Evolutionary conservation across 2,329 filamentous ascomycete species (phyloP).

Genomic region (Rhynchosporium agropyri): DNA sequence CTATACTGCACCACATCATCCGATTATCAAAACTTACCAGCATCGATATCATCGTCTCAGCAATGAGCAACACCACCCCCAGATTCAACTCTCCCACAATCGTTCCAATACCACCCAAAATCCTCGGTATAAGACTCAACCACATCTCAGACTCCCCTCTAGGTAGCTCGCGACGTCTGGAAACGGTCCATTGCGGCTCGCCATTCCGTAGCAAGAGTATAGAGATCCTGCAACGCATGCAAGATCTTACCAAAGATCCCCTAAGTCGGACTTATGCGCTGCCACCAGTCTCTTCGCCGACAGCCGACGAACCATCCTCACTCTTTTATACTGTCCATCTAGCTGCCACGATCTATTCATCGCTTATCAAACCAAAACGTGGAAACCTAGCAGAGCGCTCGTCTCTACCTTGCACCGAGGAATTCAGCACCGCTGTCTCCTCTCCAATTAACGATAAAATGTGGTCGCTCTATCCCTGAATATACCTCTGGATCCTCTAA

Average conservation of each 20-base stretch:
- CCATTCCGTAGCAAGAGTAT: conserved; percentile 14
- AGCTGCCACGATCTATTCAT: conserved; percentile 18
- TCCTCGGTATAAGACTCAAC: background rate
- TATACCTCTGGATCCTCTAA: conserved; percentile 22
- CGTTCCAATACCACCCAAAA: background rate
- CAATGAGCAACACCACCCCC: conserved; percentile 10
- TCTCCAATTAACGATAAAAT: conserved; percentile 17
- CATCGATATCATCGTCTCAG: conserved; percentile 20
- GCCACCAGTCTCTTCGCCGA: background rate
- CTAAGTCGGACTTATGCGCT: background rate
- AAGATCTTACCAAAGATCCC: background rate
- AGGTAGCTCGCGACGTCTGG: background rate
- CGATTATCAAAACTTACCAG: background rate
- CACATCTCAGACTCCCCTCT: conserved; percentile 16
- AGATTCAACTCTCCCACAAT: conserved; percentile 6
- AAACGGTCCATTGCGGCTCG: conserved; percentile 9
- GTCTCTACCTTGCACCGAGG: background rate
- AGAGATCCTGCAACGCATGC: conserved; percentile 17
- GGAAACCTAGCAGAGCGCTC: background rate
- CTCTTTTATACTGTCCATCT: conserved; percentile 19
- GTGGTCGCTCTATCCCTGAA: conserved; percentile 21
- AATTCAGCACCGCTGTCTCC: conserved; percentile 20
- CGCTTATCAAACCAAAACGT: background rate
- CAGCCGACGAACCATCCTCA: background rate
- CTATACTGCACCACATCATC: background rate